Base-by-base conservation (phyloP, 495 filamentous ascomycete genomes). In the Trichoderma reesei region DNA sequence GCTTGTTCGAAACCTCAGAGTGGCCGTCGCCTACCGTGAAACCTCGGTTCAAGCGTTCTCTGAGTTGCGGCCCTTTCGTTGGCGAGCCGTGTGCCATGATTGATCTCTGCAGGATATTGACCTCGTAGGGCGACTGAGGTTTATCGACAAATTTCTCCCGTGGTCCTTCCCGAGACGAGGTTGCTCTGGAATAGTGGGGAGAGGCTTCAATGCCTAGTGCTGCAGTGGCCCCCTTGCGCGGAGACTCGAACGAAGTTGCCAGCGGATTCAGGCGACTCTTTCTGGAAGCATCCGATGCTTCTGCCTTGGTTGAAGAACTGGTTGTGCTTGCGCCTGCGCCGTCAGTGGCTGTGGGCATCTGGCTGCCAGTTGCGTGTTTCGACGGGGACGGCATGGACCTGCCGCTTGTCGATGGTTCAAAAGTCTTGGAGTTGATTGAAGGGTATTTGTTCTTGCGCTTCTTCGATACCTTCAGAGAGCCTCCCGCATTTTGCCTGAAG, bases 391-490 rank as follows among this genome's bases (percentile, higher is more conserved):
- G 51, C 34, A 10, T 14, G 13, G 16, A 56, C 11, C 5, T 56
- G 10, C 3, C 14, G 8, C 20, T 33, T 31, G 51, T 3, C 8
- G 51, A 34, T 33, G 26, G 7, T 31, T 56, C 51, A 14, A 56
- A 56, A 13, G 51, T 56, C 51, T 56, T 56, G 3, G 51, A 56
- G 16, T 7, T 56, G 51, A 56, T 31, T 8, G 11, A 8, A 56
- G 51, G 51, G 26, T 56, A 56, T 56, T 34, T 56, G 31, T 56
- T 56, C 51, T 56, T 31, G 4, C 51, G 51, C 51, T 56, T 56
- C n/a, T 56, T 56, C 3, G 51, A 14, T 33, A 56, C 14, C 14
- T 14, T 56, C 11, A 56, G 26, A 33, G 51, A 56, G 31, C 51
- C 51, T 7, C 51, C 51, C 26, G 51, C 51, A 31, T 31, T 31